Percentiles rank a stretch among this genome's conserved stretches.
These are phyloP conservation scores for Pythium phragmitis DNA, from an alignment of 352 stramenopile species.

Conservation along the genomic window DNA sequence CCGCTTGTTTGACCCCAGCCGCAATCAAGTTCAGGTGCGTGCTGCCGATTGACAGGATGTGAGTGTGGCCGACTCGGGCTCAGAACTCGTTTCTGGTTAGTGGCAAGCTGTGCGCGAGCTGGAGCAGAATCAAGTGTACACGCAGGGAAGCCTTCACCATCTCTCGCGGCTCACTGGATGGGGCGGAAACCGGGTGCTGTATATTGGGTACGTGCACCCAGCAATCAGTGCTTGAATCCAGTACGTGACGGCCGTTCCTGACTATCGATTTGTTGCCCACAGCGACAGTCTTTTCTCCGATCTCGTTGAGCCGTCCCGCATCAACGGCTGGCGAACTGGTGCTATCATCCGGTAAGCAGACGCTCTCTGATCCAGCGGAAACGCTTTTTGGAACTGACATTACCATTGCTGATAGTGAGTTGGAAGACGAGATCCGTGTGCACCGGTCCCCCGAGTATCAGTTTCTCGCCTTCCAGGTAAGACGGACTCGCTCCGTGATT, in stretches of 20 bases:
- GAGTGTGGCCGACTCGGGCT: constrained; percentile 31
- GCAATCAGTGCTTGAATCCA: neutral
- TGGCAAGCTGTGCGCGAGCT: constrained; percentile 71
- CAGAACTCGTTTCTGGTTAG: constrained; percentile 30
- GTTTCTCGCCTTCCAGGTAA: constrained; percentile 46
- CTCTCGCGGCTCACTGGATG: constrained; percentile 62
- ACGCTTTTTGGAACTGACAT: neutral
- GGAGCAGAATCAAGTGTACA: constrained; percentile 69
- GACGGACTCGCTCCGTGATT: neutral
- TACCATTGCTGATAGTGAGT: constrained; percentile 45
- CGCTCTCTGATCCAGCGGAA: neutral
- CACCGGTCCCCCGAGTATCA: constrained; percentile 62
- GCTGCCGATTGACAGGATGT: constrained; percentile 20
- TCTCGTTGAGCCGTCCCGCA: constrained; percentile 91
- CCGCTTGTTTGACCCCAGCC: constrained; percentile 59
- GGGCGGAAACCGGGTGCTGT: constrained; percentile 84
- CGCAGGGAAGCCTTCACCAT: constrained; percentile 71
- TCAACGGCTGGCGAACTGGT: constrained; percentile 92
- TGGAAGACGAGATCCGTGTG: constrained; percentile 83
- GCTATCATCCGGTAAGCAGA: constrained; percentile 83
- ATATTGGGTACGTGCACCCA: constrained; percentile 71
- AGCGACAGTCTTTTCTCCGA: constrained; percentile 94
- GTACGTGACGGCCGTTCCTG: neutral
- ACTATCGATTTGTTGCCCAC: constrained; percentile 2
- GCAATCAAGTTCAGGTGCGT: constrained; percentile 60